Percentiles rank a stretch among this genome's conserved stretches.
Conservation (phyloP, 306 rosid species). For the Alnus rubra region DNA sequence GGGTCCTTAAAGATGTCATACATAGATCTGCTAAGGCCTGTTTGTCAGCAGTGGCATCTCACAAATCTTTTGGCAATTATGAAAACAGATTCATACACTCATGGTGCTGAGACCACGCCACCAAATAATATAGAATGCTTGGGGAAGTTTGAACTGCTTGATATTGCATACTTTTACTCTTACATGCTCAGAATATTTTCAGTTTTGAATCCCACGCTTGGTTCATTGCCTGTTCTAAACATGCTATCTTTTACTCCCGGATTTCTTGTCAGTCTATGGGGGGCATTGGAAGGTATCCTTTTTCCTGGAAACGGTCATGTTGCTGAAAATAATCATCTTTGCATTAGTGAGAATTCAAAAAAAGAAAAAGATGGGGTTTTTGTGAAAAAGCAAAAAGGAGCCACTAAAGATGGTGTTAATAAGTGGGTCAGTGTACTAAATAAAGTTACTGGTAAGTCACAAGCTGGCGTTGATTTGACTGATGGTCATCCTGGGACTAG, state of each 20-base stretch:
- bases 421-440: constrained; percentile 77
- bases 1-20: constrained; percentile 53
- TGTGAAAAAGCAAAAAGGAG: constrained; percentile 56
- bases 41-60: constrained; percentile 93
- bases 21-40: constrained; percentile 72
- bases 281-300: constrained; percentile 59
- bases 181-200: constrained; percentile 72
- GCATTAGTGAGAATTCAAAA: constrained; percentile 32
- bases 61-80: constrained; percentile 63
- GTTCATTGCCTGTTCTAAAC: constrained; percentile 77
- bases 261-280: constrained; percentile 78
- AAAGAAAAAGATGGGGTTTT: constrained; percentile 40
- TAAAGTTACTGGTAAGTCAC: constrained; percentile 77
- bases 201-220: constrained; percentile 61
- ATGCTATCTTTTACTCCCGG: constrained; percentile 95
- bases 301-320: constrained; percentile 47
- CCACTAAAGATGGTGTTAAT: constrained; percentile 58
- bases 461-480: constrained; percentile 37
- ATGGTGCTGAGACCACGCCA: constrained; percentile 33
- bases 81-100: constrained; percentile 26
- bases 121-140: constrained; percentile 42
- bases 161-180: constrained; percentile 75
- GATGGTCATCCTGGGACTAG: constrained; percentile 51
- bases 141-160: constrained; percentile 62
- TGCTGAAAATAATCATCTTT: constrained; percentile 30